These are phyloP conservation scores for Populus alba DNA, from an alignment of 345 rosid genomes.

Conservation along the genomic window DNA sequence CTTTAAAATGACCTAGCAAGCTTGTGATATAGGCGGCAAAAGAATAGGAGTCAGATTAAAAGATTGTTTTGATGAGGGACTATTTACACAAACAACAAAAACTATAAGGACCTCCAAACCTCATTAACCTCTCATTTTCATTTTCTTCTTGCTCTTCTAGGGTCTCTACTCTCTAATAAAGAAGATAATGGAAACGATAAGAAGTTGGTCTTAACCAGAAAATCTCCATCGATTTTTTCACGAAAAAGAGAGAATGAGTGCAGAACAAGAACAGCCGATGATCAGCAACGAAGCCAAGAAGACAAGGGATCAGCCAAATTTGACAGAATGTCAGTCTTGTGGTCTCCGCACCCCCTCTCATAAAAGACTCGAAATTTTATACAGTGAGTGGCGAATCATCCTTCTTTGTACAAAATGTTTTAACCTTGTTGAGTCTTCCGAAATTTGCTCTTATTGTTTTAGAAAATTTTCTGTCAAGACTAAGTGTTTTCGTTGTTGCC, in stretches of 20 bases:
- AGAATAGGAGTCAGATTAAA: neutral
- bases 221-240: neutral
- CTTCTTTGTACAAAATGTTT: conserved; percentile 46
- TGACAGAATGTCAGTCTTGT: conserved; percentile 59
- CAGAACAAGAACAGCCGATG: neutral
- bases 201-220: neutral
- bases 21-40: neutral
- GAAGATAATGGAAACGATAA: neutral
- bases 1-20: no score
- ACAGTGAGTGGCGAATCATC: conserved; percentile 58
- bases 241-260: neutral
- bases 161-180: neutral
- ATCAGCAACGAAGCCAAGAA: conserved; percentile 27
- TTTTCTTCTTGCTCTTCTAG: neutral
- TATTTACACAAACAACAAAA: neutral
- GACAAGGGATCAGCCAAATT: conserved; percentile 54
- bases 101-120: neutral
- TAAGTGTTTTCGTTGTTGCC: conserved; percentile 27
- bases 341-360: conserved; percentile 35
- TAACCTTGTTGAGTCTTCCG: conserved; percentile 30
- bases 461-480: conserved; percentile 15
- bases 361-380: conserved; percentile 37
- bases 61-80: neutral
- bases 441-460: conserved; percentile 58
- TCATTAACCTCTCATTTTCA: neutral